These are phyloP conservation scores for Kwoniella botswanensis DNA, from an alignment of 768 basidiomycete species.

Conservation along the genomic window DNA sequence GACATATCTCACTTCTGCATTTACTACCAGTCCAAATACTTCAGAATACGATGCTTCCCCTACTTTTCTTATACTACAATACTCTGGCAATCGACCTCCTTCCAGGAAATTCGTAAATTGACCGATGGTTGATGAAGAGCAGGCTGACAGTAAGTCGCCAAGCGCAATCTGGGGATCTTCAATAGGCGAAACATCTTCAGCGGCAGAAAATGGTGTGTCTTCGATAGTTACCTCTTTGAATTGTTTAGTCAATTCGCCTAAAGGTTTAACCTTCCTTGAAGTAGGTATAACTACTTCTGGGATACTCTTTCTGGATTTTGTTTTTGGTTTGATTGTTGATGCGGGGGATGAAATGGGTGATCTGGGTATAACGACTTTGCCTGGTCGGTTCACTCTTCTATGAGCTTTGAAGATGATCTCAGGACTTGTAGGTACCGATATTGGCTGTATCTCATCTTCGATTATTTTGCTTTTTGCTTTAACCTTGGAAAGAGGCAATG, in stretches of 20 bases:
- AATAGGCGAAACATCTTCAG: background rate
- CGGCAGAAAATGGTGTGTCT: background rate
- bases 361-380: conserved; percentile 8
- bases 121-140: background rate
- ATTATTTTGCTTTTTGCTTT: background rate
- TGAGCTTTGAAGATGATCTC: conserved; percentile 16
- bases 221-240: conserved; percentile 13
- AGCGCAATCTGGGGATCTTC: background rate
- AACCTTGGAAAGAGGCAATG: background rate
- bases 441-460: background rate
- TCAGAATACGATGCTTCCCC: conserved; percentile 98
- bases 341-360: conserved; percentile 4
- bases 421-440: conserved; percentile 10
- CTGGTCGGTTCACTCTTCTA: conserved; percentile 13
- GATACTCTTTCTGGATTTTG: conserved; percentile 1
- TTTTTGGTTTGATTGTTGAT: background rate
- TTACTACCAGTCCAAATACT: conserved; percentile 67
- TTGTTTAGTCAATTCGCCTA: conserved; percentile 7
- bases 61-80: conserved; percentile 73
- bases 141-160: conserved; percentile 1
- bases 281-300: conserved; percentile 25
- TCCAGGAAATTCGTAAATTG: conserved; percentile 18
- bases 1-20: conserved; percentile 23
- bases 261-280: conserved; percentile 7
- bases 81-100: conserved; percentile 11